Evolutionary conservation across 1,284 basidiomycete species (phyloP), one percentile per base, ranked within the genome.

Genomic region (Pseudozyma sp.): DNA sequence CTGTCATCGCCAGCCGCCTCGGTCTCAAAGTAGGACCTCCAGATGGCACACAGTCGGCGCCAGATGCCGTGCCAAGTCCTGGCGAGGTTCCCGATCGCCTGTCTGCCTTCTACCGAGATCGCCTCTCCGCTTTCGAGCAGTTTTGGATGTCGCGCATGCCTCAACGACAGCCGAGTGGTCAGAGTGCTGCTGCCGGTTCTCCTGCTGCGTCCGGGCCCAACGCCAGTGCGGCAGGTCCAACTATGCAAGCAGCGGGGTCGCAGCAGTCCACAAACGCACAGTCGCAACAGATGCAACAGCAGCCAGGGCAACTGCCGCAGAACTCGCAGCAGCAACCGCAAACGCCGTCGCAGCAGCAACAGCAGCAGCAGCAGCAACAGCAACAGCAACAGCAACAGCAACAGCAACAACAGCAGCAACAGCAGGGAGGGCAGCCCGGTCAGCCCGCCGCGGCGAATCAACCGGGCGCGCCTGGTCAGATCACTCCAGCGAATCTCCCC

Each of bases 121-220:
- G 80, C 4, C 68, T 82, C 3, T 62, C 48, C 7, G 66, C 69
- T 0, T 82, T 82, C 52, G 81, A 82, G 65, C 74, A 80, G 46
- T 77, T 72, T 42, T 82, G 81, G 81, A 37, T 81, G 45, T 68
- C 76, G 7, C 63, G 73, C n/a, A 76, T 76, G 73, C 73, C 68
- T 5, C 65, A 67, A 51, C 67, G 72, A 31, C 72, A 75, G 44
- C 29, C 59, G 1, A 67, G 63, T 30, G 67, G 71, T 13, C 71
- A 66, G 46, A 63, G 53, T n/a, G 67, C 24, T 2, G 55, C 66
- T 40, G 62, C 66, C 4, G 62, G 51, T 14, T 69, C 71, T n/a
- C 62, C 71, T 4, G 54, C 66, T 6, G 44, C 70, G 34, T 33
- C 60, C 13, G 54, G 57, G 16, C 49, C 68, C 29, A 51, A 19